Conservation (phyloP, 352 stramenopile genomes). For the Peronospora destructor region DNA sequence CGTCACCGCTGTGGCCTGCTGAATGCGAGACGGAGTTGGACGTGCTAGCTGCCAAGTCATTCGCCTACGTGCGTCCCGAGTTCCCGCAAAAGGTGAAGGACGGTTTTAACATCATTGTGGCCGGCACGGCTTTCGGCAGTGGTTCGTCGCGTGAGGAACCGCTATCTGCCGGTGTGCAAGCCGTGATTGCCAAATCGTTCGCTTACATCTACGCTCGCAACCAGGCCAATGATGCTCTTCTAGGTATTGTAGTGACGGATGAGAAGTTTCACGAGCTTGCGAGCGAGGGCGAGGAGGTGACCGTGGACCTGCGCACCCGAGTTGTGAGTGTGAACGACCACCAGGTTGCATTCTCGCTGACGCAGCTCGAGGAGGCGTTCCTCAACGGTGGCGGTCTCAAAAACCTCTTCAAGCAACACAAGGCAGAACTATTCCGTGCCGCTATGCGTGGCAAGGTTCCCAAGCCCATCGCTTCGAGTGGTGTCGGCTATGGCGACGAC, state of each 20-base stretch:
- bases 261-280: slow-evolving; percentile 75
- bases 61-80: slow-evolving; percentile 76
- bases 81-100: slow-evolving; percentile 64
- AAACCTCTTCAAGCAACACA: slow-evolving; percentile 76
- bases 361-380: slow-evolving; percentile 74
- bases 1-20: slow-evolving; percentile 66
- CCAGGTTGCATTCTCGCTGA: slow-evolving; percentile 63
- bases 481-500: slow-evolving; percentile 46
- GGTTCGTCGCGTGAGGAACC: slow-evolving; percentile 72
- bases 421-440: slow-evolving; percentile 75
- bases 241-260: slow-evolving; percentile 77
- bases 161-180: slow-evolving; percentile 72
- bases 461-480: slow-evolving; percentile 42
- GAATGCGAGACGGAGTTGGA: slow-evolving; percentile 78
- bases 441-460: slow-evolving; percentile 69
- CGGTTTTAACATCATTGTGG: slow-evolving; percentile 77
- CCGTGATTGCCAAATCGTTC: slow-evolving; percentile 82
- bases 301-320: slow-evolving; percentile 63
- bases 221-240: slow-evolving; percentile 75
- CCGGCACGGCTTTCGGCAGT: slow-evolving; percentile 62
- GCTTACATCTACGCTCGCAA: slow-evolving; percentile 83
- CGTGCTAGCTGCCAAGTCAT: slow-evolving; percentile 71
- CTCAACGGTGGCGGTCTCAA: slow-evolving; percentile 70
- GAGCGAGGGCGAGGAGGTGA: slow-evolving; percentile 54
- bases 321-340: slow-evolving; percentile 53